Evolutionary conservation across 495 filamentous ascomycete species (phyloP).

Genomic region (Pseudotulostoma volvatum): DNA sequence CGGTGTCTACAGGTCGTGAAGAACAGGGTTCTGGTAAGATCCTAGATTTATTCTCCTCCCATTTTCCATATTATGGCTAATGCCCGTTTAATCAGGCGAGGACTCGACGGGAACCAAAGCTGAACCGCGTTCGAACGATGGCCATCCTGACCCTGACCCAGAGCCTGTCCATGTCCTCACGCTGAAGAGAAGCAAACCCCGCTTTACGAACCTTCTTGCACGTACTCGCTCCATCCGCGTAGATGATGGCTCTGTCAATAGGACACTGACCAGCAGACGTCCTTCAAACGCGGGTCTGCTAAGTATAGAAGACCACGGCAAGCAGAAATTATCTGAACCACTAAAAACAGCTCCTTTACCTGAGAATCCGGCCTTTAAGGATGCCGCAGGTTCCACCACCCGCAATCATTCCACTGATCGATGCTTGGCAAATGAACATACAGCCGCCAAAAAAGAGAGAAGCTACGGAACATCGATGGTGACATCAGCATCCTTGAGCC

Average conservation of each 20-base stretch:
- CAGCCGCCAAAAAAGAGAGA: conserved; percentile 28
- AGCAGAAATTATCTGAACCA: conserved; percentile 13
- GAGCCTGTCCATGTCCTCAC: conserved; percentile 16
- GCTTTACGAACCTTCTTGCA: conserved; percentile 41
- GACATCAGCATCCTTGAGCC: conserved; percentile 42
- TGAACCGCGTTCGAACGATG: neutral
- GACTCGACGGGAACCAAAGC: neutral
- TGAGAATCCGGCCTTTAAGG: conserved; percentile 42
- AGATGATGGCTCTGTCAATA: conserved; percentile 26
- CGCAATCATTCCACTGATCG: conserved; percentile 53
- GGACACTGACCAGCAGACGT: conserved; percentile 18
- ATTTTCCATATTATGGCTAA: neutral
- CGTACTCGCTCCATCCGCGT: conserved; percentile 52
- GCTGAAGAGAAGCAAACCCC: conserved; percentile 30
- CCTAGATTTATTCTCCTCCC: neutral
- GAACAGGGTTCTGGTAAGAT: neutral
- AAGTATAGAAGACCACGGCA: conserved; percentile 24
- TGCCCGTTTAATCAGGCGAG: neutral
- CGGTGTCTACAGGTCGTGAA: conserved; percentile 4
- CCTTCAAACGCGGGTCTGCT: conserved; percentile 27
- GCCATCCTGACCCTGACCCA: conserved; percentile 7
- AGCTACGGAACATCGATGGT: conserved; percentile 33
- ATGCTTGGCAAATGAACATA: conserved; percentile 16
- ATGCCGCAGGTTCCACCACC: conserved; percentile 43
- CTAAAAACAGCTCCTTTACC: conserved; percentile 45